Evolutionary conservation across 768 basidiomycete species (phyloP), one percentile per base, ranked within the genome.

Genomic region (Tylopilus rubrobrunneus): DNA sequence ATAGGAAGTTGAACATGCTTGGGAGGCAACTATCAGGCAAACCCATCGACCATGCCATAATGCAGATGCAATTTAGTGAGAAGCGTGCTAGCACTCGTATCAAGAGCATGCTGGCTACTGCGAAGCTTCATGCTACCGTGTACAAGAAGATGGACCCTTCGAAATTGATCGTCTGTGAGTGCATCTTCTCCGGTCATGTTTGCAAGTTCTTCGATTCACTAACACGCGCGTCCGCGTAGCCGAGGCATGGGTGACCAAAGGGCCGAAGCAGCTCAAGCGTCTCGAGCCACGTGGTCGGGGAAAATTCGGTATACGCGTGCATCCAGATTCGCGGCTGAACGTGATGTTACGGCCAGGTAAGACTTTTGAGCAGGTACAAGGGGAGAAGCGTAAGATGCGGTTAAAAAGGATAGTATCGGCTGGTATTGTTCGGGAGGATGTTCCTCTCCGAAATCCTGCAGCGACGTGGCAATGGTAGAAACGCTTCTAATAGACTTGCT

Each of bases 11-110:
- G 52, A 95, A 96, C 70, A 82, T 85, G 76, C 78, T 99, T 40
- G 87, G 85, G 9, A 79, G 83, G 29, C 92, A 97, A 69, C 89
- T 99, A 58, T 79, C 90, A 3, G 89, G 91, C 19, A 87, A 92
- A 62, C 94, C 95, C 17, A 87, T 98, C 55, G 95, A 98, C 73
- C 84, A 87, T 60, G 96, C 96, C 34, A 96, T 99, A 67, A 75
- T 98, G 53, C 96, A 99, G 64, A 95, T 98, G 91, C 82, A 89
- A 67, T 98, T 97, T 71, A 92, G 89, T 58, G 88, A 95, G 70
- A 99, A 99, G 73, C 81, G 92, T 23, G 92, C 89, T 14, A 86
- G 91, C 58, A 79, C 76, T 45, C 85, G 92, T 56, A 83, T 99
- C 54, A 86, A 92, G 80, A 89, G 86, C 61, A 92, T 92, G 82